Percentiles rank a stretch among this genome's conserved stretches.
Evolutionary conservation across 768 basidiomycete species (phyloP).

Genomic region (Cantharellus anzutake): DNA sequence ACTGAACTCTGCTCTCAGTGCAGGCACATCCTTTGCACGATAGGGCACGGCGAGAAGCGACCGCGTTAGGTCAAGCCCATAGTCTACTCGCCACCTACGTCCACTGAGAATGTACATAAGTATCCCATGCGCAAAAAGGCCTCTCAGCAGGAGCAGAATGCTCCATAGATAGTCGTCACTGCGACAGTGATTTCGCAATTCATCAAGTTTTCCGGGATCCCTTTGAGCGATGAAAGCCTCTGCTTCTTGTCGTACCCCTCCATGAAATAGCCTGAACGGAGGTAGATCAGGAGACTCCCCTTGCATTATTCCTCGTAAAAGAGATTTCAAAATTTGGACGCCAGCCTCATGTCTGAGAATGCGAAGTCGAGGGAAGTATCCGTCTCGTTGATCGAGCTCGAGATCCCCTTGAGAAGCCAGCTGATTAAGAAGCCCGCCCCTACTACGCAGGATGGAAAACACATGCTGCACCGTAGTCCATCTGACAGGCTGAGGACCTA

Average conservation of each 20-base stretch:
- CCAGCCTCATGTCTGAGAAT: neutral
- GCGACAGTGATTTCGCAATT: neutral
- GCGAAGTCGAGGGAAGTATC: neutral
- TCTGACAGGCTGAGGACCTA: neutral
- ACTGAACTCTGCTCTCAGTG: slow-evolving; percentile 29
- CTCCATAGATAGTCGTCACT: neutral
- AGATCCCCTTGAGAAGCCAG: neutral
- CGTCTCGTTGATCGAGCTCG: neutral
- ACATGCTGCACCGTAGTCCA: slow-evolving; percentile 1
- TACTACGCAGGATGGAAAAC: neutral
- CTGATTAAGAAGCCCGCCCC: neutral
- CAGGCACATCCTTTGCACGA: slow-evolving; percentile 29
- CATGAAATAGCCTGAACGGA: neutral
- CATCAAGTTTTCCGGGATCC: neutral
- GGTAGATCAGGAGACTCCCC: neutral
- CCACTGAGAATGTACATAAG: neutral
- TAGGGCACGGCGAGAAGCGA: neutral
- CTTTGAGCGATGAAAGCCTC: neutral
- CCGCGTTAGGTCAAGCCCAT: neutral
- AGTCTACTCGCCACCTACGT: neutral
- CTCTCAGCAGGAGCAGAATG: neutral
- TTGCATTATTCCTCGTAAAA: neutral
- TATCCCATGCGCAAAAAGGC: neutral
- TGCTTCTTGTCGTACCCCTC: neutral
- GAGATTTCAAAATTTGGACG: neutral